Percentiles rank a stretch among this genome's conserved stretches.
Evolutionary conservation across 306 rosid genomes (phyloP).

Genomic region (Prinsepia uniflora): DNA sequence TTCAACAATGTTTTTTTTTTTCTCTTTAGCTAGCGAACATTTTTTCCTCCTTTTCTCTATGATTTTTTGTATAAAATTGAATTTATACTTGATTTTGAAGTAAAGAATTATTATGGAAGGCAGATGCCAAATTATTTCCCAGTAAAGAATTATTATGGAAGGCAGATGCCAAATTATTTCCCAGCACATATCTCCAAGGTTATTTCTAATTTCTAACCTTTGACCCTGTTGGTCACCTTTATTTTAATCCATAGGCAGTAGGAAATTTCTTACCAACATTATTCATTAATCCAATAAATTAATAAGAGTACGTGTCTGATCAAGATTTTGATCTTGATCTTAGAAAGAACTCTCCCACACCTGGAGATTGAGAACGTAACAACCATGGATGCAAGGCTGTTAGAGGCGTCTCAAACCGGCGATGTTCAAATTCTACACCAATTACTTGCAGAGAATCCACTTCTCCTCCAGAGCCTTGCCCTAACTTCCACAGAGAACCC

Average conservation of each 20-base stretch:
- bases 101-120: neutral
- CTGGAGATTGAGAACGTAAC: neutral
- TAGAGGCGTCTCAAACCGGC: slow-evolving; percentile 18
- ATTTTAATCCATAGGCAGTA: no score
- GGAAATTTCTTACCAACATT: no score
- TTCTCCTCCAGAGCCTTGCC: neutral
- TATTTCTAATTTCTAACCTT: neutral
- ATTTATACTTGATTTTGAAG: slow-evolving; percentile 3
- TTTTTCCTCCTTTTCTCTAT: slow-evolving; percentile 2
- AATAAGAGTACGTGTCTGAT: neutral
- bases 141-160: neutral
- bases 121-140: neutral
- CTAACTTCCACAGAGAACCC: slow-evolving; percentile 15
- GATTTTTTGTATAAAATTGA: slow-evolving; percentile 24
- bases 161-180: neutral
- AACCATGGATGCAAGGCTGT: slow-evolving; percentile 11
- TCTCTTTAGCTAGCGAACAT: neutral
- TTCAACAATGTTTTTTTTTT: neutral
- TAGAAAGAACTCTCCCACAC: neutral
- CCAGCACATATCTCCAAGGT: neutral
- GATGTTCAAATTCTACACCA: slow-evolving; percentile 15
- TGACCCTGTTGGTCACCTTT: neutral
- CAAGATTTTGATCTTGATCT: no score
- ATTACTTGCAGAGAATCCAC: slow-evolving; percentile 10
- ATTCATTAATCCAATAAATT: no score